A percentile compares a stretch with the other conserved stretches of the same genome.
These are phyloP conservation scores for Myriosclerotinia duriaeana DNA, from an alignment of 2,329 filamentous ascomycete species.

Conservation along the genomic window DNA sequence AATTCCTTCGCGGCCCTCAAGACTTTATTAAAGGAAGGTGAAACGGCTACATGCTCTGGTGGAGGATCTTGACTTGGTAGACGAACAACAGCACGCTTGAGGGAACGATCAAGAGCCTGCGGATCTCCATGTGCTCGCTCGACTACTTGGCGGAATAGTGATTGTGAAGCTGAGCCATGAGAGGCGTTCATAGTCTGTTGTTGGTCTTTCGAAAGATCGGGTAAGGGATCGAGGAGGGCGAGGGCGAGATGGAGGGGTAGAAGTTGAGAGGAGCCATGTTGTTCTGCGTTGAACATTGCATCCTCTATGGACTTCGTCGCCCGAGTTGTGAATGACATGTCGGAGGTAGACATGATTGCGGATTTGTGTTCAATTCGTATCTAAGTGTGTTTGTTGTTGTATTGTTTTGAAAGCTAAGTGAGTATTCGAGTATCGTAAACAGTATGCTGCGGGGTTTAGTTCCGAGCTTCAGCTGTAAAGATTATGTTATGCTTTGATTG, in stretches of 20 bases:
- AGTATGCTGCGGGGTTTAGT: conserved; percentile 16
- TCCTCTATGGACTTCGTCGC: conserved; percentile 88
- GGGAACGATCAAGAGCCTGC: conserved; percentile 79
- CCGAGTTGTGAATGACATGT: conserved; percentile 91
- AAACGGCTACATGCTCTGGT: conserved; percentile 81
- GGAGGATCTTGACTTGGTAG: conserved; percentile 93
- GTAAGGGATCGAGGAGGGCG: conserved; percentile 72
- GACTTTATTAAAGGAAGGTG: conserved; percentile 78
- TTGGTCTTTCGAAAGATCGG: conserved; percentile 77
- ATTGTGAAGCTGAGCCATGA: conserved; percentile 58
- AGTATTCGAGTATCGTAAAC: background rate
- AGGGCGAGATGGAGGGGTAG: conserved; percentile 87
- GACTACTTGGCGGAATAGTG: conserved; percentile 92
- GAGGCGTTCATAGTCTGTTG: conserved; percentile 65
- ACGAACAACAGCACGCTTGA: conserved; percentile 90
- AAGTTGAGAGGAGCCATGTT: conserved; percentile 89
- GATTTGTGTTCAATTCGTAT: conserved; percentile 31
- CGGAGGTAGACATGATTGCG: conserved; percentile 61
- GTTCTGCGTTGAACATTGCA: conserved; percentile 81
- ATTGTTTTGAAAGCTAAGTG: background rate
- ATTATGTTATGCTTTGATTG: background rate
- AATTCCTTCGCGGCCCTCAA: conserved; percentile 83
- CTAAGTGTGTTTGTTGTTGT: conserved; percentile 6
- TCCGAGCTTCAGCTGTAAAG: background rate
- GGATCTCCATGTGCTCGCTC: conserved; percentile 92